phyloP scores from a whole-genome alignment of 805 yeast species.

The Lipomyces orientalis region DNA sequence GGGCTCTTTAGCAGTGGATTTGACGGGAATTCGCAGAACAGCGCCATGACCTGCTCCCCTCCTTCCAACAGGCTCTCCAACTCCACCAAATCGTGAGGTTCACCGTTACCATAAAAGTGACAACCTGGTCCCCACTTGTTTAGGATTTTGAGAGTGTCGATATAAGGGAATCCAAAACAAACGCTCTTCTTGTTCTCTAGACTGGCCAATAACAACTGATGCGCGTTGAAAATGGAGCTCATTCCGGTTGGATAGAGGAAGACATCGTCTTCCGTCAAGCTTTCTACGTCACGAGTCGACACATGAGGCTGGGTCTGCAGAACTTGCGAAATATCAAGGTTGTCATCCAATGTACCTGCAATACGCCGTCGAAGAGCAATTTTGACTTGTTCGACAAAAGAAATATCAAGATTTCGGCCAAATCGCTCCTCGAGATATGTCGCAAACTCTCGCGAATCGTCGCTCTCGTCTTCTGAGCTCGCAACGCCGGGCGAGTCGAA shows the following conservation, averaged over 20 bases:
- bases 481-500: slow-evolving; percentile 13
- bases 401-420: slow-evolving; percentile 84
- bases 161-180: slow-evolving; percentile 96
- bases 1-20: slow-evolving; percentile 92
- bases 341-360: slow-evolving; percentile 62
- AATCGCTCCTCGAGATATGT: slow-evolving; percentile 74
- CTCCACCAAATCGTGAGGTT: slow-evolving; percentile 64
- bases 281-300: slow-evolving; percentile 36
- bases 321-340: slow-evolving; percentile 41
- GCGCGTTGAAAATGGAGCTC: slow-evolving; percentile 88
- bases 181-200: slow-evolving; percentile 62
- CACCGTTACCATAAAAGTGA: slow-evolving; percentile 84
- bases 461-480: slow-evolving; percentile 32
- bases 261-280: slow-evolving; percentile 66
- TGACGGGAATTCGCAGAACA: slow-evolving; percentile 93
- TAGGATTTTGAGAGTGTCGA: slow-evolving; percentile 85
- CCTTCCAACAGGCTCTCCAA: slow-evolving; percentile 65
- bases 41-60: slow-evolving; percentile 72
- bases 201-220: slow-evolving; percentile 49
- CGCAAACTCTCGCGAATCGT: slow-evolving; percentile 33
- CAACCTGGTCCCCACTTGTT: slow-evolving; percentile 92
- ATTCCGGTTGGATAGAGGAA: slow-evolving; percentile 89
- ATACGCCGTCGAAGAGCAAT: slow-evolving; percentile 74
- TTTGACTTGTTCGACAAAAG: slow-evolving; percentile 78
- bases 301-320: slow-evolving; percentile 24